Conservation (phyloP, 371 early-diverging fungal species). For the Basidiobolus meristosporus region DNA sequence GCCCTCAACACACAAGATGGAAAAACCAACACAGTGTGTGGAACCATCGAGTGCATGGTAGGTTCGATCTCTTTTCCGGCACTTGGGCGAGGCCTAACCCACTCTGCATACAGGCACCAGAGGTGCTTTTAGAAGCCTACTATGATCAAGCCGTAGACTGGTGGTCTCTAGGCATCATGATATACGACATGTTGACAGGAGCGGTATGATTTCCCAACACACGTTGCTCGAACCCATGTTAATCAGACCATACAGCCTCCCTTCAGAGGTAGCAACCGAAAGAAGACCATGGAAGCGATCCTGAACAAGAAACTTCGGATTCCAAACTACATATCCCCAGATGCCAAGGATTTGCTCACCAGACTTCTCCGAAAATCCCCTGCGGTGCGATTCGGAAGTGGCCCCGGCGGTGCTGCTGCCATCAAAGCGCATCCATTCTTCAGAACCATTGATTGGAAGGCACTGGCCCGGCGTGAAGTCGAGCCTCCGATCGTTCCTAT, state of each 20-base stretch:
- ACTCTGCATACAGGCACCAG: conserved; percentile 22
- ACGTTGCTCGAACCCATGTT: neutral
- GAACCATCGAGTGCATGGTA: conserved; percentile 46
- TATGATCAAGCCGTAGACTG: conserved; percentile 81
- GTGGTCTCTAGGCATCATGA: conserved; percentile 85
- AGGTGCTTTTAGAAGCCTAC: conserved; percentile 59
- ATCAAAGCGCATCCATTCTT: conserved; percentile 65
- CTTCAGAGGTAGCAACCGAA: conserved; percentile 52
- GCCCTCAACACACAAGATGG: conserved; percentile 45
- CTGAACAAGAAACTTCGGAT: conserved; percentile 48
- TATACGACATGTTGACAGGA: conserved; percentile 78
- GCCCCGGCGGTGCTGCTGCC: conserved; percentile 30
- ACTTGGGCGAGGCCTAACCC: too few relatives aligned
- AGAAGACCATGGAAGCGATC: conserved; percentile 60
- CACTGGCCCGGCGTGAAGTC: conserved; percentile 29
- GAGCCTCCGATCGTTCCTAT: conserved; percentile 61
- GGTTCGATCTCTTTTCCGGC: too few relatives aligned
- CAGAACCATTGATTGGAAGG: conserved; percentile 41
- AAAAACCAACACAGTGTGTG: conserved; percentile 47
- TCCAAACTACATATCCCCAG: conserved; percentile 45
- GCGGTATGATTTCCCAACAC: neutral
- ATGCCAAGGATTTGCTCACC: conserved; percentile 37
- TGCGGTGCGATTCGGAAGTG: conserved; percentile 36
- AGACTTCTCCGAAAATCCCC: conserved; percentile 54
- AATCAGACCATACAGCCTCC: conserved; percentile 32